phyloP scores from a whole-genome alignment of 805 yeast genomes.

The Wickerhamiella siamensis region DNA sequence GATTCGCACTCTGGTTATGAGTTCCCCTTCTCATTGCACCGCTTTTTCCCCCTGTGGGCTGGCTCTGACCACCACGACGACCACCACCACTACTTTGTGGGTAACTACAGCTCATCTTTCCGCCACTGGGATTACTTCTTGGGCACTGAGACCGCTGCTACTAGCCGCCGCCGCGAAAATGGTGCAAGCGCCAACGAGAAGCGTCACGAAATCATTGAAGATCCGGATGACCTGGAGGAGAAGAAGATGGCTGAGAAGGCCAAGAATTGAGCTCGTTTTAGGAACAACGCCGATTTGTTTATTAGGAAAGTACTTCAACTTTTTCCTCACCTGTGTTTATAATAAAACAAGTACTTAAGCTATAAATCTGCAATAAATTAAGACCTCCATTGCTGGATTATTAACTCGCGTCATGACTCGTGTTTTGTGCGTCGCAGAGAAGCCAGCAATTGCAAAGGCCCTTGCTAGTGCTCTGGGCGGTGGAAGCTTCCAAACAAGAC shows the following conservation, averaged over 20 bases:
- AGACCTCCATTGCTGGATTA: no score
- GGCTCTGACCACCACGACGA: slow-evolving; percentile 98
- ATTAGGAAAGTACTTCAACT: no score
- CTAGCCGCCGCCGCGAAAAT: slow-evolving; percentile 34
- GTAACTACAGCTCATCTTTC: slow-evolving; percentile 88
- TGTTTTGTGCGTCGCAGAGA: slow-evolving; percentile 91
- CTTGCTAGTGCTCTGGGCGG: slow-evolving; percentile 67
- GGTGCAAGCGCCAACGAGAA: slow-evolving; percentile 19
- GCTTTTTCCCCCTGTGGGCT: slow-evolving; percentile 91
- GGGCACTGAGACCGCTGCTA: slow-evolving; percentile 56
- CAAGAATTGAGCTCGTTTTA: no score
- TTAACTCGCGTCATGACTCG: slow-evolving; percentile 27
- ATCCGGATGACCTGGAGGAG: slow-evolving; percentile 17
- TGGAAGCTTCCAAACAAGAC: slow-evolving; percentile 37
- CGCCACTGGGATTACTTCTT: slow-evolving; percentile 89
- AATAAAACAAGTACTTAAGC: no score
- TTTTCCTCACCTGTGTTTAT: no score
- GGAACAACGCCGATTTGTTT: no score
- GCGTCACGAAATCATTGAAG: slow-evolving; percentile 18
- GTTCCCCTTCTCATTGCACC: slow-evolving; percentile 91
- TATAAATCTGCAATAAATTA: no score
- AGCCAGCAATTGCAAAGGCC: slow-evolving; percentile 84
- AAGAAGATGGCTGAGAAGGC: slow-evolving; percentile 6
- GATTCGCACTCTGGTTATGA: slow-evolving; percentile 98
- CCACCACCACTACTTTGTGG: slow-evolving; percentile 92